phyloP scores from a whole-genome alignment of 1,139 yeast species.

The Casaregolazyma suthepensis region DNA sequence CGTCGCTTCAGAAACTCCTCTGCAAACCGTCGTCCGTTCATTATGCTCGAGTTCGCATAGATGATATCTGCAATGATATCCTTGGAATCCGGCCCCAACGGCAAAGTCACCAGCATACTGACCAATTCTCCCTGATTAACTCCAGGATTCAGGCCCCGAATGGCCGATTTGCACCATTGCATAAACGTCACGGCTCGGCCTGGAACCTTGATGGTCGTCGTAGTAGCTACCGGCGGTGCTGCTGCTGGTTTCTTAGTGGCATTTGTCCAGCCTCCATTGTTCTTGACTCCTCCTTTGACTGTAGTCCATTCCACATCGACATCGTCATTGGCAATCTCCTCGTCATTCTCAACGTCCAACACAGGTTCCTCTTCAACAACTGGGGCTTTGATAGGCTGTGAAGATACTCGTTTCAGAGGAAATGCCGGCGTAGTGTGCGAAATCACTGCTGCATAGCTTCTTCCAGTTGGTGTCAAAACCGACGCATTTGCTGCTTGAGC shows the following conservation, averaged over 20 bases:
- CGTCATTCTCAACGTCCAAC: background rate
- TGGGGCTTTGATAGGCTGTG: background rate
- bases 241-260: background rate
- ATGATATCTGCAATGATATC: conserved; percentile 91
- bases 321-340: background rate
- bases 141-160: conserved; percentile 62
- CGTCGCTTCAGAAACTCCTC: conserved; percentile 80
- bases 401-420: background rate
- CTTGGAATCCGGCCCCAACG: conserved; percentile 62
- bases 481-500: conserved; percentile 18
- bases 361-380: background rate
- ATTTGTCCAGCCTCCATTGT: background rate
- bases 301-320: background rate
- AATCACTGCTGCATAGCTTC: background rate
- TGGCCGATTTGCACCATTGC: conserved; percentile 75
- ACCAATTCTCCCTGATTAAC: conserved; percentile 60
- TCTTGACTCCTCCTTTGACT: background rate
- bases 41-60: conserved; percentile 80
- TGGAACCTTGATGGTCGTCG: conserved; percentile 26
- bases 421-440: background rate
- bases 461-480: conserved; percentile 3
- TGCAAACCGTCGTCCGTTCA: conserved; percentile 95
- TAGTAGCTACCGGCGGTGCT: conserved; percentile 11
- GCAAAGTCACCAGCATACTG: conserved; percentile 74
- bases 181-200: conserved; percentile 53